These are phyloP conservation scores for Boletus bicolor DNA, from an alignment of 768 basidiomycete species.

Conservation along the genomic window DNA sequence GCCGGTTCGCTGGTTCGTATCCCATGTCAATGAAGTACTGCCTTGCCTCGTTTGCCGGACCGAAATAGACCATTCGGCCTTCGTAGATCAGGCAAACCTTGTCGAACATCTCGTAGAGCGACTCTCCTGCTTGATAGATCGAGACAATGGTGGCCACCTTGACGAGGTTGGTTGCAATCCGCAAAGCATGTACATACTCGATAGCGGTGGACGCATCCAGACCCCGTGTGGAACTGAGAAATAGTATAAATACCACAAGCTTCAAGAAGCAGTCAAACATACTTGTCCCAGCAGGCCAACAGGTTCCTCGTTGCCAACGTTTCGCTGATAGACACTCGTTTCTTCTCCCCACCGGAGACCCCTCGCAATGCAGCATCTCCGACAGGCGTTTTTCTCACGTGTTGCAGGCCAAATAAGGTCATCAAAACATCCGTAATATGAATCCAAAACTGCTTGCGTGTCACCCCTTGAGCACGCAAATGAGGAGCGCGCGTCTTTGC, in stretches of 20 bases:
- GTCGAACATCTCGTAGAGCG: constrained; percentile 63
- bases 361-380: constrained; percentile 78
- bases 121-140: constrained; percentile 82
- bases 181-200: constrained; percentile 69
- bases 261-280: constrained; percentile 25
- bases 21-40: constrained; percentile 60
- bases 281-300: constrained; percentile 78
- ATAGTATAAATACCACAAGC: constrained; percentile 45
- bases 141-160: constrained; percentile 65
- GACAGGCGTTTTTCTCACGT: constrained; percentile 69
- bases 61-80: constrained; percentile 59
- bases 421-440: constrained; percentile 44
- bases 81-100: constrained; percentile 65
- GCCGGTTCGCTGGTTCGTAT: constrained; percentile 51
- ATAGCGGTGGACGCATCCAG: constrained; percentile 69
- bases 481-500: constrained; percentile 66
- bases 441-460: constrained; percentile 33
- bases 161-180: constrained; percentile 60
- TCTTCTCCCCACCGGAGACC: constrained; percentile 75
- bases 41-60: constrained; percentile 49
- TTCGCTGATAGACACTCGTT: constrained; percentile 79
- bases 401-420: constrained; percentile 74
- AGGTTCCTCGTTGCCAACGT: constrained; percentile 66
- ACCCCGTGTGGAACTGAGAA: constrained; percentile 59
- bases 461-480: constrained; percentile 41